A percentile compares a stretch with the other conserved stretches of the same genome.
Evolutionary conservation across 495 filamentous ascomycete species (phyloP).

Genomic region (Podospora pseudoanserina): DNA sequence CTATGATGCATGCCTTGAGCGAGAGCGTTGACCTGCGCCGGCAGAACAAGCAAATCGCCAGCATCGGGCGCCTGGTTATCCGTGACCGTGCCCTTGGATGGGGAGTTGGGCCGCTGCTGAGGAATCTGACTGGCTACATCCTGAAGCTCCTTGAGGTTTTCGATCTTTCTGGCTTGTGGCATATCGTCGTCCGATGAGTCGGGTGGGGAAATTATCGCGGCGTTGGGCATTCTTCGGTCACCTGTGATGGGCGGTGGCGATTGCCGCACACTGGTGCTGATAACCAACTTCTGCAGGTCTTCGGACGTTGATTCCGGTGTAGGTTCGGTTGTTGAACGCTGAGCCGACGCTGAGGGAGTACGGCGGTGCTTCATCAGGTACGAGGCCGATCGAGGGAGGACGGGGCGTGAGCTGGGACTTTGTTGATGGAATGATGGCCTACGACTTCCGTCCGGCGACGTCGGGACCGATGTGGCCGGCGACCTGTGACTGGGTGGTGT

Average conservation of each 20-base stretch:
- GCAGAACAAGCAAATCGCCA: conserved; percentile 36
- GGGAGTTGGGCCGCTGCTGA: conserved; percentile 62
- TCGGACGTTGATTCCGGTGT: conserved; percentile 47
- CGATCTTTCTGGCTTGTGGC: conserved; percentile 50
- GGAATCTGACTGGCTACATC: conserved; percentile 78
- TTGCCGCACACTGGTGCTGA: conserved; percentile 61
- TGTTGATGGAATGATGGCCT: conserved; percentile 50
- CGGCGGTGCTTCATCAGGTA: conserved; percentile 62
- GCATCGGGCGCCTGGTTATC: conserved; percentile 13
- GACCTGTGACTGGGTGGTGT: conserved; percentile 82
- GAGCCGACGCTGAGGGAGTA: conserved; percentile 40
- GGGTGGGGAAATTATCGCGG: conserved; percentile 81
- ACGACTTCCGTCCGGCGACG: conserved; percentile 60
- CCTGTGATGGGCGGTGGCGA: conserved; percentile 74
- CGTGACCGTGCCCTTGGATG: conserved; percentile 39
- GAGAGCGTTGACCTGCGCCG: conserved; percentile 33
- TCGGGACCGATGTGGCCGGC: conserved; percentile 65
- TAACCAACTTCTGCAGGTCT: conserved; percentile 46
- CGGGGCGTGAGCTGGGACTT: conserved; percentile 46
- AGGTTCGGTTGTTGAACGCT: conserved; percentile 34
- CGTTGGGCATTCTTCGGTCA: conserved; percentile 64
- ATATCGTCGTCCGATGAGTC: conserved; percentile 79
- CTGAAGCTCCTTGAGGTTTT: conserved; percentile 72
- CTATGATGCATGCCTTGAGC: conserved; percentile 37
- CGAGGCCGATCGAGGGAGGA: conserved; percentile 68